Evolutionary conservation across 805 yeast species (phyloP).

Genomic region (Candida nonsorbophila): DNA sequence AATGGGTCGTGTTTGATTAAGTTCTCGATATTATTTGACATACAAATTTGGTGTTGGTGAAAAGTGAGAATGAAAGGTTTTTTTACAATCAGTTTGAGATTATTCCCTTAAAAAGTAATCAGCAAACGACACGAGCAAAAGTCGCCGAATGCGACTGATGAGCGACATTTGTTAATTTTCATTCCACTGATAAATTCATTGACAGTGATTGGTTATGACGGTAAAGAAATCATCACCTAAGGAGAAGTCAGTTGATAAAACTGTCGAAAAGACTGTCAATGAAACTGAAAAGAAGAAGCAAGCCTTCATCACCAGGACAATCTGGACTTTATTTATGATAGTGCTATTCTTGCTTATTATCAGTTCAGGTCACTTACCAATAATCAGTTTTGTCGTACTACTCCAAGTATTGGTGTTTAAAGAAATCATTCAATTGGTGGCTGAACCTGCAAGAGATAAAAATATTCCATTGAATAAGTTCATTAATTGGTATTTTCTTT

Average conservation of each 20-base stretch:
- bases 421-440: slow-evolving; percentile 82
- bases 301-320: slow-evolving; percentile 79
- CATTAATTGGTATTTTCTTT: slow-evolving; percentile 89
- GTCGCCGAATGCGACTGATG: too few relatives aligned
- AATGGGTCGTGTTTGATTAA: slow-evolving; percentile 89
- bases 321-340: slow-evolving; percentile 94
- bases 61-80: too few relatives aligned
- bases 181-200: too few relatives aligned
- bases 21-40: slow-evolving; percentile 93
- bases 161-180: too few relatives aligned
- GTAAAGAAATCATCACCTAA: too few relatives aligned
- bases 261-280: slow-evolving; percentile 13
- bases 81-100: too few relatives aligned
- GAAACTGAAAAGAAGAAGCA: slow-evolving; percentile 67
- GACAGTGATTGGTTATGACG: too few relatives aligned
- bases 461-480: slow-evolving; percentile 76
- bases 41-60: slow-evolving; percentile 21
- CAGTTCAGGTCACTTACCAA: slow-evolving; percentile 81
- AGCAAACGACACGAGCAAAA: too few relatives aligned
- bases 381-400: slow-evolving; percentile 63
- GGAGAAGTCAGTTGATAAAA: slow-evolving; percentile 1
- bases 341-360: slow-evolving; percentile 61
- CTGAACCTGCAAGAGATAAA: slow-evolving; percentile 79
- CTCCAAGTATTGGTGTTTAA: slow-evolving; percentile 82
- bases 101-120: too few relatives aligned